Evolutionary conservation across 1,284 basidiomycete genomes (phyloP).

Genomic region (Moesziomyces parantarcticus): DNA sequence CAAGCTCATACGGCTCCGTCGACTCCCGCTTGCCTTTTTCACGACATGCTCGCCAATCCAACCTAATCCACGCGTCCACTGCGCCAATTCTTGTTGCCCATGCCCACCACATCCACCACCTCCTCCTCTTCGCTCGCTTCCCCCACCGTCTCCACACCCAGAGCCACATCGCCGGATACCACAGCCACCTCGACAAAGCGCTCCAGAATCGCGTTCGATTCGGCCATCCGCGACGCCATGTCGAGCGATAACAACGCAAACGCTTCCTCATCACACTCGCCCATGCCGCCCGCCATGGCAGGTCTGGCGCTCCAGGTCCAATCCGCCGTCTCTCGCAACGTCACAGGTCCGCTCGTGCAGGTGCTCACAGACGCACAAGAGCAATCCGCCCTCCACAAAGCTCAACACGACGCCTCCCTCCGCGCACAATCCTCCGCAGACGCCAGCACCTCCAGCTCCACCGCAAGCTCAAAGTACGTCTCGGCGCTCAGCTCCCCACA

Average conservation of each 20-base stretch:
- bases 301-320: constrained; percentile 40
- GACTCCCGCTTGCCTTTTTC: too few species aligned
- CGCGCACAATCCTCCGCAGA: not conserved
- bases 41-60: too few species aligned
- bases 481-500: constrained; percentile 35
- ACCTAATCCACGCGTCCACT: too few species aligned
- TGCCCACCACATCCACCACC: too few species aligned
- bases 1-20: too few species aligned
- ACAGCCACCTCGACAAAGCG: not conserved
- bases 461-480: constrained; percentile 18
- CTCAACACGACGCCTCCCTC: not conserved
- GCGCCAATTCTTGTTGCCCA: too few species aligned
- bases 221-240: constrained; percentile 12
- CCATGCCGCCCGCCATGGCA: constrained; percentile 30
- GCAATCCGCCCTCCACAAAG: constrained; percentile 15
- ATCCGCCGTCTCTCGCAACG: constrained; percentile 39
- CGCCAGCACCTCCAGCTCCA: not conserved
- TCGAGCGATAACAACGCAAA: constrained; percentile 2
- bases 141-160: constrained; percentile 31
- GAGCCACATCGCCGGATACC: constrained; percentile 31
- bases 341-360: constrained; percentile 44
- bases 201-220: constrained; percentile 12
- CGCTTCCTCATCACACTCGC: constrained; percentile 9
- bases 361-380: constrained; percentile 36
- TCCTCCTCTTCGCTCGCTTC: constrained; percentile 23